Evolutionary conservation across 2,329 filamentous ascomycete genomes (phyloP), one percentile per base, ranked within the genome.

Genomic region (Penicillium sp.): DNA sequence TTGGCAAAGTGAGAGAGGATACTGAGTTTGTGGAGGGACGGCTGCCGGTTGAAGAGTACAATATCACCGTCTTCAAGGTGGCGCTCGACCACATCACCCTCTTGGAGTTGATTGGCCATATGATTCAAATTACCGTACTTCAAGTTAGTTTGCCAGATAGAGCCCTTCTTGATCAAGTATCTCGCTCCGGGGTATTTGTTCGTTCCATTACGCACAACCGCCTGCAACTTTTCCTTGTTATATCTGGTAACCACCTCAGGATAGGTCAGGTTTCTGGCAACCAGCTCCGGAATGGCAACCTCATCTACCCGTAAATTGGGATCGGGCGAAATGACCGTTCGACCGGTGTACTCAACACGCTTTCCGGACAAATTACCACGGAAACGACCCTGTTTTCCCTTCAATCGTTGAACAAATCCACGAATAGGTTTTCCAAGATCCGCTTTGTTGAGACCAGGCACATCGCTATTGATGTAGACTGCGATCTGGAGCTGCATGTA

Each of bases 391-490:
- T 97, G 93, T 70, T 99, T 99, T 64, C 94, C 94, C 76, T 99
- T 99, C 46, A 99, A 76, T 15, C 94, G 86, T 74, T 97, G 94
- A 58, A 93, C 96, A 70, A 99, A 95, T 18, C 94, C 94, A 65
- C 94, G 85, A 66, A 94, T 95, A 1, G 89, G 85, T 73, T 96
- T 97, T 55, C 91, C 90, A 57, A 92, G 88, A 8, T 91, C 90
- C 12, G 88, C 88, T 66, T 95, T 91, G 65, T 92, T 88, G n/a
- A 99, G 82, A 26, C 93, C 93, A 0, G 94, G 94, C 2, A 96
- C 87, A 66, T 97, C 92, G 60, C 92, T 96, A 77, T 99, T 97
- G 73, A 99, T 93, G 72, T 99, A 97, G 82, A 97, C 92, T 57
- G 93, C 94, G 57, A 97, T 89, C 68, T 97, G 92, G 8, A 96